Base-by-base conservation (phyloP, 306 rosid genomes). In the Canavalia ensiformis region DNA sequence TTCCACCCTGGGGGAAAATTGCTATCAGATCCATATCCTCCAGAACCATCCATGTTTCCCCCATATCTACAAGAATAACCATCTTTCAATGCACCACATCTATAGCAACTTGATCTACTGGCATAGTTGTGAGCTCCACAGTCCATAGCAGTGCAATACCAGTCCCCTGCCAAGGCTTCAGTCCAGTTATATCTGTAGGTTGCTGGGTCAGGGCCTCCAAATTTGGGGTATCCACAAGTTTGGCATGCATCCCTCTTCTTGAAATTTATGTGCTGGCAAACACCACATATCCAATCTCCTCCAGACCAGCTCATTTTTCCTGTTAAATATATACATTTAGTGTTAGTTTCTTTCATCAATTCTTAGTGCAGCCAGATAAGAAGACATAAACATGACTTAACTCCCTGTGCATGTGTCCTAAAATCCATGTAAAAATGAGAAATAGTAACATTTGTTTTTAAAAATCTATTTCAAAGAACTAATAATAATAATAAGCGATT, bases 111-210 rank as follows among this genome's bases (percentile, higher is more conserved):
- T 30, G 94, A 85, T 74, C 98, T 86, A 80, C 96, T 94, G 60
- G 98, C 98, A 65, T 89, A 94, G 86, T 94, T 94, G 81, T 94
- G 98, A 75, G 93, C 91, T 33, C 96, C 96, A 56, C 97, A 94
- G 80, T 84, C 86, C 82, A 78, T 80, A 74, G 87, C 81, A 33
- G 76, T 70, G 92, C 98, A 94, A 77, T 79, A 87, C 98, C 98
- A 94, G 75, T 94, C 98, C 74, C 98, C 97, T 6, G 98, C 91
- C 83, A 94, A 70, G 9, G 85, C 89, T 76, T 91, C 94, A 52
- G 98, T 94, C 83, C 86, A 83, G 68, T 86, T 89, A 87, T 78
- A 85, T 6, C 80, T 84, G 39, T 91, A 92, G 4, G 91, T 85
- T 11, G 95, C 58, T 52, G 98, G 97, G 77, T 94, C 97, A 11